Evolutionary conservation across 331 rosid genomes (phyloP), one percentile per base, ranked within the genome.

Genomic region (Erythrophleum ivorense): DNA sequence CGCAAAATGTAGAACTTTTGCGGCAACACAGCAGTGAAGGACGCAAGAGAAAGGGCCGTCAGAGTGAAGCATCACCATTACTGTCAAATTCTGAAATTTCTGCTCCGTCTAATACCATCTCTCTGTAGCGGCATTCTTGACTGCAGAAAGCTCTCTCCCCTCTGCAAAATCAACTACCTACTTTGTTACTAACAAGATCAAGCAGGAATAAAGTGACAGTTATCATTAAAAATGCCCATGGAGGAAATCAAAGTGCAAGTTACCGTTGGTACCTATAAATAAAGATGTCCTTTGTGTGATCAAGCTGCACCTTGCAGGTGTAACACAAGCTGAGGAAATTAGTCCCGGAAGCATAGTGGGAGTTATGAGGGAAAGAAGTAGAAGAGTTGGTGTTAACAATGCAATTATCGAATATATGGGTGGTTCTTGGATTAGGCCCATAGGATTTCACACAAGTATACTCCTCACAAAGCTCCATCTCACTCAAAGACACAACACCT

Each of bases 111-210:
- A 88, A 84, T 38, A 89, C 71, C 88, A 95, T 95, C 89, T 95
- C 99, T 83, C 86, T 81, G 88, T 86, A 45, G 19, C 99, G 91
- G 83, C 99, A 95, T 84, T 91, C 93, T 3, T 52, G 74, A 79
- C 98, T 91, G 85, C 99, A 95, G 81, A 93, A 95, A 8, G 97
- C 98, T 86, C 80, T 93, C 76, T 95, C 99, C 19, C 99, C 99
- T 78, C 99, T 95, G 86, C 84, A 87, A 72, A 15, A 64, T 36
- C 24, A 57, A 73, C 21, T 8, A 14, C 6, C 57, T 66, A 19
- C 50, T 40, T 16, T 24, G 29, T 45, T 34, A 43, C 55, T 41
- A 72, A 31, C 54, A 18, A 11, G 29, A 36, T 8, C 40, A 18
- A 14, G n/a, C 24, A 64, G 49, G 16, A 21, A 76, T 43, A 43